Evolutionary conservation across 441 rosid species (phyloP), one percentile per base, ranked within the genome.

Genomic region (Metrosideros polymorpha): DNA sequence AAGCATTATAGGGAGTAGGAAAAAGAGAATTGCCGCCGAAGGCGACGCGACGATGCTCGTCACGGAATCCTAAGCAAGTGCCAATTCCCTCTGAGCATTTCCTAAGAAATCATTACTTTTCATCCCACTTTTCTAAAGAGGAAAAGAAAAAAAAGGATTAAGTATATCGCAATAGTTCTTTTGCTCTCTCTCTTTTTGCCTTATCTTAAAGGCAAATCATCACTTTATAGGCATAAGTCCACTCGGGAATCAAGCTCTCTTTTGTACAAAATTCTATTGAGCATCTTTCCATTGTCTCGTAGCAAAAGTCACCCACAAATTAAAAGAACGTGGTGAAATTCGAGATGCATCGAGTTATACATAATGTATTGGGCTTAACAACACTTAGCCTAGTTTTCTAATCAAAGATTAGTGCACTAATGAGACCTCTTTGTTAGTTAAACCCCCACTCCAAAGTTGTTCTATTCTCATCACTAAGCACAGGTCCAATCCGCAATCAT

Each of bases 401-500:
- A 71, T 71, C 47, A 39, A 71, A 71, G 79, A 71, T 71, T 12
- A 22, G 79, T 39, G 79, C 82, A 32, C 71, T 30, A 30, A 82
- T 47, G 13, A 29, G 51, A 30, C 6, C 12, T 82, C 43, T 32
- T 88, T 25, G 82, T 85, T 32, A 45, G 86, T 63, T 82, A n/a
- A 71, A 22, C 30, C 79, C 79, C 77, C 61, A 82, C 86, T 86
- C 82, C 35, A 29, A 39, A 25, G 17, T 45, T 32, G 54, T 82
- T 32, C 63, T 18, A 42, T 84, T 59, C 76, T 84, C 85, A 43
- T 54, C 57, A 42, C 52, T 18, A 15, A 22, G 79, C 79, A 25
- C 15, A 14, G 4, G 79, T 86, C 86, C 83, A 66, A 47, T 25
- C 49, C 42, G 86, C 82, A 77, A 88, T 87, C 84, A 90, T 88